Percentiles rank a stretch among this genome's conserved stretches.
These are phyloP conservation scores for Talaromyces wortmannii DNA, from an alignment of 495 filamentous ascomycete species.

Conservation along the genomic window DNA sequence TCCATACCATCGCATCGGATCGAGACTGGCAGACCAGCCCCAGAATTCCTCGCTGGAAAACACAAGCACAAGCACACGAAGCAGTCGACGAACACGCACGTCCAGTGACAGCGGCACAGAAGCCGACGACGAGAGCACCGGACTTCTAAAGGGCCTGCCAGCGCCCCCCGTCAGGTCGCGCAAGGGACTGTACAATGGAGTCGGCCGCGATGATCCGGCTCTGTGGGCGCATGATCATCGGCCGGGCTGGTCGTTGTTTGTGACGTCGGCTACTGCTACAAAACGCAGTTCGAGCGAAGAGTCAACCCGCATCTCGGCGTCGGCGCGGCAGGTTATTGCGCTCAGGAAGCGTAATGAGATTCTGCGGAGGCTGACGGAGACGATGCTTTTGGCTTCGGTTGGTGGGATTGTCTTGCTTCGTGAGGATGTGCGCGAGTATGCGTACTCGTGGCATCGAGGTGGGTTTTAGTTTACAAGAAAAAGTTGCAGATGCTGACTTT, in stretches of 20 bases:
- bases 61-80: too few species aligned
- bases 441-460: slow-evolving; percentile 40
- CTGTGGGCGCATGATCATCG: slow-evolving; percentile 25
- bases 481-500: not conserved
- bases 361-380: slow-evolving; percentile 37
- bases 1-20: slow-evolving; percentile 57
- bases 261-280: slow-evolving; percentile 21
- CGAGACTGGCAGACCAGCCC: slow-evolving; percentile 6
- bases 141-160: slow-evolving; percentile 71
- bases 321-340: slow-evolving; percentile 17
- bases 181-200: slow-evolving; percentile 62
- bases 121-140: slow-evolving; percentile 74
- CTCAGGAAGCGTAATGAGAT: slow-evolving; percentile 35
- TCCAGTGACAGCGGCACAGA: slow-evolving; percentile 86
- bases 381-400: slow-evolving; percentile 33
- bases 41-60: slow-evolving; percentile 1
- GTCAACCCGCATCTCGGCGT: slow-evolving; percentile 4
- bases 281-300: slow-evolving; percentile 34
- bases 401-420: slow-evolving; percentile 31
- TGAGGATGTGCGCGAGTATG: slow-evolving; percentile 22
- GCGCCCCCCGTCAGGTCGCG: slow-evolving; percentile 60
- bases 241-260: slow-evolving; percentile 32
- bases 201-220: slow-evolving; percentile 27
- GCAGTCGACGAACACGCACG: slow-evolving; percentile 21
- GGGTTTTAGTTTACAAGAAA: not conserved